phyloP scores from a whole-genome alignment of 768 basidiomycete genomes.

The Cyathus striatus region DNA sequence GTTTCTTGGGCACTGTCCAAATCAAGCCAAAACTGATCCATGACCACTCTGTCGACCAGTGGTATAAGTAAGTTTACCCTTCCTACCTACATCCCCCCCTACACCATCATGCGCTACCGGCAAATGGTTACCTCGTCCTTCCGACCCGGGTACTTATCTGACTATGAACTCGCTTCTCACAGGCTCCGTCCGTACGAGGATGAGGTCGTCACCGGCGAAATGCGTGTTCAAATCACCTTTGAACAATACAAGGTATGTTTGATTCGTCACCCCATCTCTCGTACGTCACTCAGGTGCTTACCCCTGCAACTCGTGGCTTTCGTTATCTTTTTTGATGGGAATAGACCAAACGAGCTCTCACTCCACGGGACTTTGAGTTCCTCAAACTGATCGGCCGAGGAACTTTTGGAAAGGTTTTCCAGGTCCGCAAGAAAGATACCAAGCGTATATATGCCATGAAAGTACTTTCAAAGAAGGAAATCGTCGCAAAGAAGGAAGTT shows the following conservation, averaged over 20 bases:
- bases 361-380: constrained; percentile 97
- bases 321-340: constrained; percentile 14
- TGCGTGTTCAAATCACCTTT: constrained; percentile 91
- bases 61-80: constrained; percentile 77
- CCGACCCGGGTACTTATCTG: constrained; percentile 4
- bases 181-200: constrained; percentile 75
- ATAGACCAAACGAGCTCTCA: constrained; percentile 85
- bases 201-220: constrained; percentile 87
- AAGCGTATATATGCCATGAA: constrained; percentile 99
- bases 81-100: constrained; percentile 8
- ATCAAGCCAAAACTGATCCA: constrained; percentile 89
- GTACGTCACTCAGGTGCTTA: constrained; percentile 5
- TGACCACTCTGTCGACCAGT: constrained; percentile 93
- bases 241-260: constrained; percentile 79
- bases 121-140: constrained; percentile 10
- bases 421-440: constrained; percentile 97
- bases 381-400: constrained; percentile 98
- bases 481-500: constrained; percentile 99
- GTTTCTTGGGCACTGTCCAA: constrained; percentile 87
- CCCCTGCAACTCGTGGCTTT: constrained; percentile 7
- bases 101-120: too few relatives aligned
- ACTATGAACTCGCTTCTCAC: constrained; percentile 5
- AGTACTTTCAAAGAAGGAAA: constrained; percentile 97
- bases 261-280: constrained; percentile 3
- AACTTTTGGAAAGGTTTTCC: constrained; percentile 97